Percentiles rank a stretch among this genome's conserved stretches.
Conservation (phyloP, 257 asterid species). For the Rubia yunnanensis region DNA sequence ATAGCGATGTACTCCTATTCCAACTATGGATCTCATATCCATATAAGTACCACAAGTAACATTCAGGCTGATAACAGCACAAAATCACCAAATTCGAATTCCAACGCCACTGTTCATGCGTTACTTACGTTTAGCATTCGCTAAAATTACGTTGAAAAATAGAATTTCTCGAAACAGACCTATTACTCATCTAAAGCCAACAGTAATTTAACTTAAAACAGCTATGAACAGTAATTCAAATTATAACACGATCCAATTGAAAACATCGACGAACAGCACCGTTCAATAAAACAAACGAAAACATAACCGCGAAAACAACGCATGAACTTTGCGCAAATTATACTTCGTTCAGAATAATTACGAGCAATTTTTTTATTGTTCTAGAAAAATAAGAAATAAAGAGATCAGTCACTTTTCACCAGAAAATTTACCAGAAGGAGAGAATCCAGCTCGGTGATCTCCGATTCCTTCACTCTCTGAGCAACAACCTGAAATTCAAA, state of each 20-base stretch:
- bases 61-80: neutral
- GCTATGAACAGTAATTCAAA: neutral
- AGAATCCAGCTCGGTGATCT: slow-evolving; percentile 95
- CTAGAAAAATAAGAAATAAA: neutral
- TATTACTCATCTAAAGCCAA: neutral
- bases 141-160: neutral
- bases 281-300: neutral
- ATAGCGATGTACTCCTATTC: neutral
- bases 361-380: neutral
- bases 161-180: neutral
- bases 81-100: neutral
- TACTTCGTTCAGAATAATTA: neutral
- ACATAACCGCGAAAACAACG: neutral
- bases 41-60: neutral
- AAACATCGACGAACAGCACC: neutral
- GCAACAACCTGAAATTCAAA: slow-evolving; percentile 62
- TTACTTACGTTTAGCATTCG: no score
- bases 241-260: neutral
- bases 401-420: neutral
- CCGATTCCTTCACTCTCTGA: slow-evolving; percentile 76
- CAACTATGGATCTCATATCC: no score
- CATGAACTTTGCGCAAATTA: neutral
- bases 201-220: neutral
- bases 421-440: slow-evolving; percentile 51
- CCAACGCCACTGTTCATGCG: no score